Evolutionary conservation across 1,284 basidiomycete species (phyloP), one percentile per base, ranked within the genome.

Genomic region (Boletus hoseneyae): DNA sequence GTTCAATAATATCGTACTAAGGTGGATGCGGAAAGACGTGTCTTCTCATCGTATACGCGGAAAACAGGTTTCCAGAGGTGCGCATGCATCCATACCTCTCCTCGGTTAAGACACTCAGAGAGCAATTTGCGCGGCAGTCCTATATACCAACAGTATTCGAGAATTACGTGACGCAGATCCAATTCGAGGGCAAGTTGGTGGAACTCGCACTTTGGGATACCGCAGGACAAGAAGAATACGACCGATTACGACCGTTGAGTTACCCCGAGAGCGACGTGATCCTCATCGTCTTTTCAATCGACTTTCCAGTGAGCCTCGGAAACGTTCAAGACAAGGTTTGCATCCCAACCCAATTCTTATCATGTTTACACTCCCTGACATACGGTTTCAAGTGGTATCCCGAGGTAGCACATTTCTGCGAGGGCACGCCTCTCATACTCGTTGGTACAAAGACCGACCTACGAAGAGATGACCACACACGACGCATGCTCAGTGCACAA

Each of bases 101-200:
- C 47, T 48, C 41, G 15, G 21, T 50, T 47, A 48, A 8, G 32
- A 32, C 6, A 16, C 57, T 61, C 52, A 52, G 36, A 42, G 45
- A 47, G 38, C 45, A 46, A 27, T n/a, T 48, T 40, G 3, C 35
- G 19, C 33, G 36, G n/a, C 70, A 97, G 93, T 86, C 92, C 51
- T 98, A 98, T 71, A 90, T 98, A 55, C 95, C 96, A 21, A 99
- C 95, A 18, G 95, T 99, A 8, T 99, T 99, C 68, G 96, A 99
- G 72, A 97, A 95, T 79, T 90, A 94, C 64, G 90, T 97, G 50
- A 96, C 95, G 10, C 84, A 90, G 61, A 87, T 97, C 45, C 79
- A 86, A 37, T 90, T 87, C 60, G 93, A 97, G 37, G 85, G 88
- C 49, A 97, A 96, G 72, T 77, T 85, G 41, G 85, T 98, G 60